Percentiles rank a stretch among this genome's conserved stretches.
Evolutionary conservation across 192 early-diverging fungal species (phyloP).

Genomic region (Dissophora ornata): DNA sequence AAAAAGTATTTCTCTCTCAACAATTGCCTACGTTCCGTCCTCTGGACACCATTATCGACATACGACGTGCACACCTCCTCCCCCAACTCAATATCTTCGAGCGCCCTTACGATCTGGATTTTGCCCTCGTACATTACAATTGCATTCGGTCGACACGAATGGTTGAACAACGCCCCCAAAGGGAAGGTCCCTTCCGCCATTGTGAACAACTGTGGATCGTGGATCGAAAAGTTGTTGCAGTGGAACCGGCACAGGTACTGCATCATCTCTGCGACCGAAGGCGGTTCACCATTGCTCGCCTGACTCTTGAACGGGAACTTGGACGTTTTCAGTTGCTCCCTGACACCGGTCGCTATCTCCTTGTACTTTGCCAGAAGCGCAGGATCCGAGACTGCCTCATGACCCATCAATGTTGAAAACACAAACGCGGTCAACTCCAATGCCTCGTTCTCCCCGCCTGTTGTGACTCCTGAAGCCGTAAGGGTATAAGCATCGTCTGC

Average conservation of each 20-base stretch:
- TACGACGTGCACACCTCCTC: constrained; percentile 70
- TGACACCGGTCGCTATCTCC: constrained; percentile 33
- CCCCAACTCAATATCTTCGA: constrained; percentile 63
- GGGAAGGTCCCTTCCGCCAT: constrained; percentile 74
- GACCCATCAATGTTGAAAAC: constrained; percentile 59
- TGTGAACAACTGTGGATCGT: constrained; percentile 70
- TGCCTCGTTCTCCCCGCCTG: constrained; percentile 13
- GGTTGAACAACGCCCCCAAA: constrained; percentile 71
- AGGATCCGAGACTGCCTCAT: constrained; percentile 41
- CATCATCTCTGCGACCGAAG: constrained; percentile 52
- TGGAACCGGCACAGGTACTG: constrained; percentile 66
- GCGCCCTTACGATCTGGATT: constrained; percentile 60
- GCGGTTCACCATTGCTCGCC: constrained; percentile 17
- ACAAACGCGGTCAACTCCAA: constrained; percentile 44
- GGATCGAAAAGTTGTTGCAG: constrained; percentile 73
- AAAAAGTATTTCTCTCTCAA: constrained; percentile 66
- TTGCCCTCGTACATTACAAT: constrained; percentile 65
- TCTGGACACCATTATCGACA: constrained; percentile 63
- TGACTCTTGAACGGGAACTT: constrained; percentile 43
- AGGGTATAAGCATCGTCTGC: not conserved
- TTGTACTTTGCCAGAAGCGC: constrained; percentile 36
- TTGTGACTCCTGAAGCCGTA: not conserved
- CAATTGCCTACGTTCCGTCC: constrained; percentile 40
- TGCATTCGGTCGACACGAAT: constrained; percentile 75
- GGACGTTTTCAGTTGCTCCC: constrained; percentile 35